Conservation (phyloP, 2,329 filamentous ascomycete genomes). For the Ampelomyces quisqualis region DNA sequence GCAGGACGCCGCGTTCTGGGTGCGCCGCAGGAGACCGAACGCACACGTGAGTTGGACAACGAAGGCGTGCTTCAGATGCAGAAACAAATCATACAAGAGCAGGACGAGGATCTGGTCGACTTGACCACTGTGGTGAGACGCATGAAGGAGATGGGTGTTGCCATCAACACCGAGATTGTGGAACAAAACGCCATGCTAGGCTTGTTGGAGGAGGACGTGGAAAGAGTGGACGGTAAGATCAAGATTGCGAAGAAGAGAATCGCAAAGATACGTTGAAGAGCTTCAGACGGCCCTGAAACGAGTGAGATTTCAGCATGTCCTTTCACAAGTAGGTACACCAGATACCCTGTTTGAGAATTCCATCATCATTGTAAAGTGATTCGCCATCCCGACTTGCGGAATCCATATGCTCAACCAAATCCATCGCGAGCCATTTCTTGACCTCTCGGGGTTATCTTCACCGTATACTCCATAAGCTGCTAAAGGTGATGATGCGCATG, state of each 20-base stretch:
- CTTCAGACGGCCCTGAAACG: not conserved
- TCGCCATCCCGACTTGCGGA: not conserved
- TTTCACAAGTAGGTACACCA: not conserved
- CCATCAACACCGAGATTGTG: conserved; percentile 72
- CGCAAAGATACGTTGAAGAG: conserved; percentile 57
- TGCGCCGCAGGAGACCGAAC: conserved; percentile 72
- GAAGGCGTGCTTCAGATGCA: conserved; percentile 72
- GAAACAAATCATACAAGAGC: conserved; percentile 69
- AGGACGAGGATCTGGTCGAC: conserved; percentile 71
- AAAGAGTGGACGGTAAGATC: conserved; percentile 67
- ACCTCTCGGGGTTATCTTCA: too few relatives aligned
- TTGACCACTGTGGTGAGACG: conserved; percentile 68
- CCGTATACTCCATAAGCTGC: too few relatives aligned
- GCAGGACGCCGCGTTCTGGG: conserved; percentile 68
- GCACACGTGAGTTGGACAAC: conserved; percentile 76
- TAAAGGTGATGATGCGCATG: too few relatives aligned
- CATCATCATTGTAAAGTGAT: too few relatives aligned
- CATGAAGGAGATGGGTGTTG: conserved; percentile 75
- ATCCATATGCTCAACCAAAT: too few relatives aligned
- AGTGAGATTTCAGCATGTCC: not conserved
- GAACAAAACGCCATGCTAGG: conserved; percentile 72
- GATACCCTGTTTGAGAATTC: conserved; percentile 1
- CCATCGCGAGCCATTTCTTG: too few relatives aligned
- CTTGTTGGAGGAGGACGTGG: conserved; percentile 65
- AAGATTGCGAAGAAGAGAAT: conserved; percentile 72